Evolutionary conservation across 202 grass and related monocot species (phyloP).

Genomic region (Zoysia matrella): DNA sequence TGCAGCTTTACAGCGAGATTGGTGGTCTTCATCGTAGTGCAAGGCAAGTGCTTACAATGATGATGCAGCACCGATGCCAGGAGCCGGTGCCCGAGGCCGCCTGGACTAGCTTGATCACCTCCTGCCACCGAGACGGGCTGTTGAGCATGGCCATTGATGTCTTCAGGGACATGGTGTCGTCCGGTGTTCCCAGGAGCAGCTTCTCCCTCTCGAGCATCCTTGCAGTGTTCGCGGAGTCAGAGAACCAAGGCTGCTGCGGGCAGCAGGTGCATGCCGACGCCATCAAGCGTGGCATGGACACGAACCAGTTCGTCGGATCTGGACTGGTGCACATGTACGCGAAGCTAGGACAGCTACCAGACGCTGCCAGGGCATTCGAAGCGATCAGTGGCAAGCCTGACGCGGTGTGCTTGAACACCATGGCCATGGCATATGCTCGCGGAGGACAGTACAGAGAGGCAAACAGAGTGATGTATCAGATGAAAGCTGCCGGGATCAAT

Average conservation of each 20-base stretch:
- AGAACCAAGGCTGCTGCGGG: constrained; percentile 43
- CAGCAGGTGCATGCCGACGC: constrained; percentile 71
- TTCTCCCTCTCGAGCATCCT: constrained; percentile 68
- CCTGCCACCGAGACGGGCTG: constrained; percentile 48
- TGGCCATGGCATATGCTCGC: constrained; percentile 68
- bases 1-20: constrained; percentile 63
- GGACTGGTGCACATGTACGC: constrained; percentile 83
- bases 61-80: constrained; percentile 28
- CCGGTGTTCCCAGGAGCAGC: constrained; percentile 51
- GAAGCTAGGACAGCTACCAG: constrained; percentile 53
- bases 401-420: constrained; percentile 62
- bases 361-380: constrained; percentile 63
- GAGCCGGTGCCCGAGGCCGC: constrained; percentile 37
- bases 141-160: constrained; percentile 61
- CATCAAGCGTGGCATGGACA: constrained; percentile 67
- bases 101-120: constrained; percentile 73
- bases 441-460: constrained; percentile 59
- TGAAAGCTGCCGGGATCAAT: constrained; percentile 70
- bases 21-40: constrained; percentile 31
- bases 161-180: constrained; percentile 69
- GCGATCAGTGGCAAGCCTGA: constrained; percentile 46
- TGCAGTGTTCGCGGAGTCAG: constrained; percentile 55
- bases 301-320: constrained; percentile 62
- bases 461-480: constrained; percentile 56
- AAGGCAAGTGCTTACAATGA: constrained; percentile 50